A percentile compares a stretch with the other conserved stretches of the same genome.
phyloP scores from a whole-genome alignment of 1,284 basidiomycete genomes.

The Neotropicomus parvogracilis region DNA sequence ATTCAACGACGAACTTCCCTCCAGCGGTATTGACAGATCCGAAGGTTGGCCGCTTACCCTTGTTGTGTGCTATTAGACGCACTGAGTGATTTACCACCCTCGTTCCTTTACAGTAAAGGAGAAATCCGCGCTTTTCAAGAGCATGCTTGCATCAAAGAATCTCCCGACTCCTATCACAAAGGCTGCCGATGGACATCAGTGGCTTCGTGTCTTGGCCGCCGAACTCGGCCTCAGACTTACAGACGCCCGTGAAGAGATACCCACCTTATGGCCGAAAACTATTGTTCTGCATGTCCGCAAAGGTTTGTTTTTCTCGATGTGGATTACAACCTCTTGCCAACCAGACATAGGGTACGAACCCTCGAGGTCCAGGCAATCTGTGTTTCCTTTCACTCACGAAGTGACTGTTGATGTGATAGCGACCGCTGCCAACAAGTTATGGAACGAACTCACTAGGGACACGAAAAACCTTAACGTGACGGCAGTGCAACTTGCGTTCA shows the following conservation, averaged over 20 bases:
- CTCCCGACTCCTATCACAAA: constrained; percentile 75
- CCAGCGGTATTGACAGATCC: constrained; percentile 82
- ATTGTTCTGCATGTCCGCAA: constrained; percentile 75
- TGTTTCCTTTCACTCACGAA: constrained; percentile 77
- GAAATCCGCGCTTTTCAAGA: constrained; percentile 77
- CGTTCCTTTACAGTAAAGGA: constrained; percentile 65
- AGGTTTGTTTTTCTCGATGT: constrained; percentile 40
- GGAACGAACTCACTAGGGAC: constrained; percentile 77
- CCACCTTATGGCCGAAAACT: constrained; percentile 90
- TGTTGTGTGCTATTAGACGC: constrained; percentile 2
- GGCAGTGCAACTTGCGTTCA: constrained; percentile 75
- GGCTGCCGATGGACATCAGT: constrained; percentile 75
- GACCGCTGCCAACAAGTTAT: constrained; percentile 76
- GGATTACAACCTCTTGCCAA: constrained; percentile 3
- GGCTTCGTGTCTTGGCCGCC: constrained; percentile 88
- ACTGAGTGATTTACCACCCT: neutral
- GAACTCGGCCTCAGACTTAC: constrained; percentile 83
- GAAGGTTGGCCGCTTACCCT: constrained; percentile 70
- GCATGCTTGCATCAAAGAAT: constrained; percentile 93
- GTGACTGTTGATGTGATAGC: constrained; percentile 78
- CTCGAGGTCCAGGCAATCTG: constrained; percentile 71
- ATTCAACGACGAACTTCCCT: neutral
- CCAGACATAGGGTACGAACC: constrained; percentile 60
- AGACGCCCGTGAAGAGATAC: constrained; percentile 72
- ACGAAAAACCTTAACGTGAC: constrained; percentile 61